Base-by-base conservation (phyloP, 768 basidiomycete genomes). In the Suillus discolor region DNA sequence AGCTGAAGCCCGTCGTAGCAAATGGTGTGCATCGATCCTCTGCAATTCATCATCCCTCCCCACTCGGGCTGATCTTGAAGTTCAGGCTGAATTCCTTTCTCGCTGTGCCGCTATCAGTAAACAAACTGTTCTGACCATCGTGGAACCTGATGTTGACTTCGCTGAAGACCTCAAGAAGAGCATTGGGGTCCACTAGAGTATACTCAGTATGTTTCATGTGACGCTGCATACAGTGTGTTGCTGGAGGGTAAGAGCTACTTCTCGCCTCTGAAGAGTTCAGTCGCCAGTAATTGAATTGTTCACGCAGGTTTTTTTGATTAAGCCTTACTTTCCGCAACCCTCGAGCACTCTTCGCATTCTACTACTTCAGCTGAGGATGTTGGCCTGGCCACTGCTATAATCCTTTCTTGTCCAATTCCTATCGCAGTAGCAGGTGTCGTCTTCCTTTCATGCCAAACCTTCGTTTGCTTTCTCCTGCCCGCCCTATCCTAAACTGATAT, bases 71-170 rank as follows among this genome's bases (percentile, higher is more conserved):
- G 78, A 77, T 25, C 71, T 85, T 15, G 81, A 84, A 64, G 77
- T 74, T 18, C 82, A 83, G 64, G 84, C 81, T 31, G 83, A 83
- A 70, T 82, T 77, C 41, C 71, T 85, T 20, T 82, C 82, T 3
- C 79, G 80, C 60, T 86, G 80, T 70, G 82, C 85, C 51, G 80
- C 82, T 1, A 79, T 84, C 64, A 85, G 82, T 69, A 83, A 85
- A 68, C 78, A 84, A 71, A 83, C 82, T 1, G 82, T 82, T 36
- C 69, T 85, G 25, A 83, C 84, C 5, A 82, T 85, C 62, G 79
- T 85, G 8, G 84, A 85, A 68, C 84, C 83, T 15, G 84, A 85
- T 68, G 80, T 85, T 23, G 82, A 85, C 69, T 84, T 85, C 66
- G 75, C 78, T 31, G 83, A 76, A 25, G 79, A 81, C 67, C 69